Percentiles rank a stretch among this genome's conserved stretches.
Conservation (phyloP, 495 filamentous ascomycete genomes). For the Penicillium canariense region DNA sequence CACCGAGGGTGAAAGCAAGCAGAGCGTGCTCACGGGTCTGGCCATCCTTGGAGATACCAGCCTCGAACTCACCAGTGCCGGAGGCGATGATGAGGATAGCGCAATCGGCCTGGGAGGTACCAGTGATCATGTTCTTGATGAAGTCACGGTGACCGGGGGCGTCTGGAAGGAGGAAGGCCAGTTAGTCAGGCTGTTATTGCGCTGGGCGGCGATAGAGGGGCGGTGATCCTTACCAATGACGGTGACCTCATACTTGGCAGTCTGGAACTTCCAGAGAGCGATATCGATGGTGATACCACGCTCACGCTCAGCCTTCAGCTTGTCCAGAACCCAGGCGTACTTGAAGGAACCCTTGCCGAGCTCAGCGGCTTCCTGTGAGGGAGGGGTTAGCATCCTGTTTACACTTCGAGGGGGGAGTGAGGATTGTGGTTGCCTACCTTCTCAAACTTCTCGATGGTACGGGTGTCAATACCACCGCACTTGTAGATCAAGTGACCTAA, state of each 20-base stretch:
- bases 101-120: conserved; percentile 99
- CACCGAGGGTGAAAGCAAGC: conserved; percentile 99
- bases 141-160: conserved; percentile 99
- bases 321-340: conserved; percentile 99
- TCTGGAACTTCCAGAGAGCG: conserved; percentile 99
- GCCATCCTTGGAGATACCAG: conserved; percentile 99
- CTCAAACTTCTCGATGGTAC: conserved; percentile 99
- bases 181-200: conserved; percentile 6
- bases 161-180: conserved; percentile 51
- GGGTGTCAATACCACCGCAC: conserved; percentile 99
- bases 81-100: conserved; percentile 99
- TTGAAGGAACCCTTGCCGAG: conserved; percentile 99
- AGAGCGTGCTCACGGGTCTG: conserved; percentile 99
- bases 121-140: conserved; percentile 99
- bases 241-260: conserved; percentile 96
- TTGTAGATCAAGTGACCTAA: conserved; percentile 98
- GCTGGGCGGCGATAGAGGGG: not conserved
- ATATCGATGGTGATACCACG: conserved; percentile 99
- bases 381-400: conserved; percentile 35
- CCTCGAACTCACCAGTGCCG: conserved; percentile 99
- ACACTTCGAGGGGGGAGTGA: not conserved
- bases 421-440: conserved; percentile 58
- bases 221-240: conserved; percentile 75
- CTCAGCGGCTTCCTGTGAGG: conserved; percentile 90
- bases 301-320: conserved; percentile 99